A percentile compares a stretch with the other conserved stretches of the same genome.
These are phyloP conservation scores for Corymbia citriodora DNA, from an alignment of 441 rosid species.

Conservation along the genomic window DNA sequence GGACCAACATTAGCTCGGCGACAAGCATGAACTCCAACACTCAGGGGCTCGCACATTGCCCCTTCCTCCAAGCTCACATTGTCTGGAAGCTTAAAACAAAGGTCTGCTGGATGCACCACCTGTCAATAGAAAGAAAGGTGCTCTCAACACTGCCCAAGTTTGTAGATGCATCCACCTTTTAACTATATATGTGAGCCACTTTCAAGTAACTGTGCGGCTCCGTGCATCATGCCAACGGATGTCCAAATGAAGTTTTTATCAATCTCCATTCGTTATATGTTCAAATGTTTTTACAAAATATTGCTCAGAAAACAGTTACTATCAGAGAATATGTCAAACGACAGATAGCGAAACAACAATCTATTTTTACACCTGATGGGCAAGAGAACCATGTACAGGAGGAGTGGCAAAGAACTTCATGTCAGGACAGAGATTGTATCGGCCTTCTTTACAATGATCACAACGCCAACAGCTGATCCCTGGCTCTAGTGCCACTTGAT, in stretches of 20 bases:
- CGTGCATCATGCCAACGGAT: not conserved
- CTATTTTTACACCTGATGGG: conserved; percentile 49
- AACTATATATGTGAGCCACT: not conserved
- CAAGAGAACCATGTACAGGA: conserved; percentile 86
- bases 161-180: not conserved
- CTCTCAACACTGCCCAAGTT: not conserved
- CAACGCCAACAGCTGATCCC: conserved; percentile 90
- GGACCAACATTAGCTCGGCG: conserved; percentile 83
- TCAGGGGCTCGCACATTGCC: conserved; percentile 97
- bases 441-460: conserved; percentile 62
- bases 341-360: not conserved
- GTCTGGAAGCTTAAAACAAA: conserved; percentile 90
- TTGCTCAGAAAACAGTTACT: not conserved
- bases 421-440: conserved; percentile 89
- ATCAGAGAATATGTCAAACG: not conserved
- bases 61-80: conserved; percentile 97
- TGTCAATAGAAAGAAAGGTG: conserved; percentile 12
- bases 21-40: conserved; percentile 97
- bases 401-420: conserved; percentile 96
- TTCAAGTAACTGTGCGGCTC: not conserved
- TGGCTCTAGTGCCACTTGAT: conserved; percentile 88
- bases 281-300: not conserved
- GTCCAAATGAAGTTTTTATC: not conserved
- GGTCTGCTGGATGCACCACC: conserved; percentile 94
- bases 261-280: not conserved